Evolutionary conservation across 75 land plant genomes (phyloP).

Genomic region (Pinus tabuliformis): DNA sequence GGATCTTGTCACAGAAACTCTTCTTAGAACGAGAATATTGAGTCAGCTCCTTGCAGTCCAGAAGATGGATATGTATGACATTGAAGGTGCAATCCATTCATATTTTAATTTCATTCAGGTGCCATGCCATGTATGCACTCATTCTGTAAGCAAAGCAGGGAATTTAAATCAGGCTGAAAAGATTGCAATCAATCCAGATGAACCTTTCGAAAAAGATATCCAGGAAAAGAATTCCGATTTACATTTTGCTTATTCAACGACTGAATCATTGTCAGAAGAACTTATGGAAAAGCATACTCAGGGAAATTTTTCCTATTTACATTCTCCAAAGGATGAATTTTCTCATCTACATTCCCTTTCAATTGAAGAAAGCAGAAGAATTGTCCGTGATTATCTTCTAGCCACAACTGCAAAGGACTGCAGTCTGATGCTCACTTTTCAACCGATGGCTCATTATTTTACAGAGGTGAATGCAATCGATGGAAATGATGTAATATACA

Average conservation of each 20-base stretch:
- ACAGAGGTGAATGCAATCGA: constrained; percentile 10
- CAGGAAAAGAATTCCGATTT: neutral
- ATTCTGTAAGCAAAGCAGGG: constrained; percentile 8
- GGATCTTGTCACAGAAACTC: constrained; percentile 61
- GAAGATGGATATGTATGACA: constrained; percentile 77
- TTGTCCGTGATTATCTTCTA: constrained; percentile 79
- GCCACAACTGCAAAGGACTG: constrained; percentile 97
- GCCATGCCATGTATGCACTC: constrained; percentile 50
- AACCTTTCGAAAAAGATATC: neutral
- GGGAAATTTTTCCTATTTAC: neutral
- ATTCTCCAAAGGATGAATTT: neutral
- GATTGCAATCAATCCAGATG: neutral
- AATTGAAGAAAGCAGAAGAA: constrained; percentile 52
- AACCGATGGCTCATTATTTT: constrained; percentile 18
- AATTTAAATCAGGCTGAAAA: neutral
- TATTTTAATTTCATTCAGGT: constrained; percentile 58
- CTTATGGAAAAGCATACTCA: neutral
- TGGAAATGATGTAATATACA: constrained; percentile 8
- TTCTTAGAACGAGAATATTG: constrained; percentile 42
- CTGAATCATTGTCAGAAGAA: too few relatives aligned
- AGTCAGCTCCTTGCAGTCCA: constrained; percentile 62
- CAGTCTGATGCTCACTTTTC: constrained; percentile 86
- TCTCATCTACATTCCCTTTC: constrained; percentile 51
- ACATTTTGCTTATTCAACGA: neutral
- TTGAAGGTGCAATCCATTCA: constrained; percentile 93